Percentiles rank a stretch among this genome's conserved stretches.
Conservation (phyloP, 2,329 filamentous ascomycete genomes). For the Aspergillus fumigatiaffinis region DNA sequence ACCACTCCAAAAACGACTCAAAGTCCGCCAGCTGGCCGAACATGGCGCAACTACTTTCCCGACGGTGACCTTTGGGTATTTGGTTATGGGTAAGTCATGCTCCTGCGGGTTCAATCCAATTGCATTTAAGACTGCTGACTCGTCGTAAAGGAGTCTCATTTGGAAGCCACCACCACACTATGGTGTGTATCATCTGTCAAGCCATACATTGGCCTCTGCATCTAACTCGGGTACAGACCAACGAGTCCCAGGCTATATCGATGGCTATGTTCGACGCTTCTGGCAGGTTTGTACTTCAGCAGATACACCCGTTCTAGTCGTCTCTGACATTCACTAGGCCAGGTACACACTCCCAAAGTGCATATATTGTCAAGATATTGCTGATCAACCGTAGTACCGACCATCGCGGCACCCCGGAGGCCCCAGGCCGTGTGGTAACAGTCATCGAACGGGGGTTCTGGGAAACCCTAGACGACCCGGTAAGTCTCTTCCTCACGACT, state of each 20-base stretch:
- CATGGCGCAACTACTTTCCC: slow-evolving; percentile 44
- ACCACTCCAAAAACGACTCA: slow-evolving; percentile 16
- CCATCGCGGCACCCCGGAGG: slow-evolving; percentile 84
- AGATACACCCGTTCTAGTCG: background rate
- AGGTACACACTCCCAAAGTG: slow-evolving; percentile 19
- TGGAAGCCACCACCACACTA: slow-evolving; percentile 98
- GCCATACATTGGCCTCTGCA: background rate
- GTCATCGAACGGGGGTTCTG: slow-evolving; percentile 82
- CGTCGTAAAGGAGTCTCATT: slow-evolving; percentile 72
- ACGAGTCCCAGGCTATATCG: slow-evolving; percentile 83
- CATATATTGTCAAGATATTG: background rate
- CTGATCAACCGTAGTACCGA: slow-evolving; percentile 63
- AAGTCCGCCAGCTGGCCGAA: slow-evolving; percentile 26
- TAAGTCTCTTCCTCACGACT: slow-evolving; percentile 26
- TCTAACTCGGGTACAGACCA: slow-evolving; percentile 57
- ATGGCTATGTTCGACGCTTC: slow-evolving; percentile 89
- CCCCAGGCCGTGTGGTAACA: slow-evolving; percentile 87
- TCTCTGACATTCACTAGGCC: slow-evolving; percentile 20
- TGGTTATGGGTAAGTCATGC: slow-evolving; percentile 77
- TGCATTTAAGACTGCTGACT: slow-evolving; percentile 10
- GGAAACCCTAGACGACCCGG: slow-evolving; percentile 67
- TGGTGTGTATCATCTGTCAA: slow-evolving; percentile 53
- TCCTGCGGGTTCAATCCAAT: background rate
- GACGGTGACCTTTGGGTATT: slow-evolving; percentile 86
- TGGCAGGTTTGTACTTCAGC: slow-evolving; percentile 73